Evolutionary conservation across 2,329 filamentous ascomycete genomes (phyloP), one percentile per base, ranked within the genome.

Genomic region (Alternaria consortialis): DNA sequence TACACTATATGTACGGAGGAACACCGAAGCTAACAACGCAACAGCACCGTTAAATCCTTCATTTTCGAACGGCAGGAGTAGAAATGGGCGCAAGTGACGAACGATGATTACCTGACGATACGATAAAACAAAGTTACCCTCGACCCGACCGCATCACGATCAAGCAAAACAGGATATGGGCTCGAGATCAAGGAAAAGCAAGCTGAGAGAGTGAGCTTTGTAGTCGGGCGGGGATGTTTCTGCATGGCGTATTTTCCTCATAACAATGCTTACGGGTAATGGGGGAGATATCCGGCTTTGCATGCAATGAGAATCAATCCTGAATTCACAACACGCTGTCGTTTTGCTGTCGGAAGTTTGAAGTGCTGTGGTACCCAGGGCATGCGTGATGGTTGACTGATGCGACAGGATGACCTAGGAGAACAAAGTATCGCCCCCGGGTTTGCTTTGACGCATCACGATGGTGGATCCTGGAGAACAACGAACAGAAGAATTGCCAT

Each of bases 21-120:
- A 2, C 17, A 11, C 20, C 1, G 31, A 27, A 43, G 31, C 68
- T 74, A 52, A 76, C 63, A 39, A 12, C 1, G 11, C n/a, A 9
- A 34, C 47, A 77, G 74, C 75, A 77, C 73, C 75, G 75, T 71
- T 77, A 76, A 74, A 74, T 66, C 61, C 57, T 61, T 59, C 53
- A 68, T 52, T 53, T 37, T 60, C 58, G 61, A 64, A 68, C 53
- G 69, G 63, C 66, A 63, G 68, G 70, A 72, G 67, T 66, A 69
- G 70, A 62, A 65, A 42, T 42, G 39, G 70, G 73, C 70, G 72
- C 66, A 67, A 72, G 66, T 68, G 65, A 67, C 62, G 67, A 63
- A 63, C 68, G 66, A 74, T 68, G 72, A 75, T 65, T 67, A 68
- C 68, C 64, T 67, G 66, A 73, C 69, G 65, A 72, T 61, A 68